Base-by-base conservation (phyloP, 176 grass and related monocot genomes). In the Musa beccarii region DNA sequence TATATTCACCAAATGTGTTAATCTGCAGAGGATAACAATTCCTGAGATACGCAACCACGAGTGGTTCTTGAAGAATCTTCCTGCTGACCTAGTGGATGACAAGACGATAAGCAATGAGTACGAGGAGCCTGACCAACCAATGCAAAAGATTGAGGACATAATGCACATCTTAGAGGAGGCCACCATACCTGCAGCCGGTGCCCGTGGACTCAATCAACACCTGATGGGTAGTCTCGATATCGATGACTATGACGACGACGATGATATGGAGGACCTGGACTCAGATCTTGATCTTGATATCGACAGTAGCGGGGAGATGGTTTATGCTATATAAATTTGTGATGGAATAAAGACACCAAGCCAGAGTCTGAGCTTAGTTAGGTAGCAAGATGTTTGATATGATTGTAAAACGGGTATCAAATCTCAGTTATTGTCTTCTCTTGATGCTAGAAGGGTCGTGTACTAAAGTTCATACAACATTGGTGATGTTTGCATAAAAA, bases 81-180 rank as follows among this genome's bases (percentile, higher is more conserved):
- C 86, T 25, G 84, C 81, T 76, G 92, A 91, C 11, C 66, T 90
- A 21, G 84, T 83, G 86, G 88, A 84, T 63, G 92, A 90, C 24
- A 78, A 62, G 54, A 76, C 62, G 8, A 75, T 74, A 76, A 88
- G 81, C 71, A 87, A 76, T 21, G 85, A 92, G 29, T 90, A 86
- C 1, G 81, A 91, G 79, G 88, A 89, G 74, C 82, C 88, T 13
- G 86, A 89, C 68, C 88, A 96, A 69, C 88, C 86, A 8, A 96
- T 89, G 86, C 88, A 91, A 77, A 86, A 59, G 59, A 85, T 83
- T 52, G 83, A 96, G 15, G 81, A 89, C 8, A 87, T 89, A 52
- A 91, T 96, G 92, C 86, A 89, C 79, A 96, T 90, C 80, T 68
- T 96, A 52, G 76, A 83, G 9, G 88, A 96, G 67, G 84, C 88